Evolutionary conservation across 768 basidiomycete species (phyloP).

Genomic region (Kondoa malvinella): DNA sequence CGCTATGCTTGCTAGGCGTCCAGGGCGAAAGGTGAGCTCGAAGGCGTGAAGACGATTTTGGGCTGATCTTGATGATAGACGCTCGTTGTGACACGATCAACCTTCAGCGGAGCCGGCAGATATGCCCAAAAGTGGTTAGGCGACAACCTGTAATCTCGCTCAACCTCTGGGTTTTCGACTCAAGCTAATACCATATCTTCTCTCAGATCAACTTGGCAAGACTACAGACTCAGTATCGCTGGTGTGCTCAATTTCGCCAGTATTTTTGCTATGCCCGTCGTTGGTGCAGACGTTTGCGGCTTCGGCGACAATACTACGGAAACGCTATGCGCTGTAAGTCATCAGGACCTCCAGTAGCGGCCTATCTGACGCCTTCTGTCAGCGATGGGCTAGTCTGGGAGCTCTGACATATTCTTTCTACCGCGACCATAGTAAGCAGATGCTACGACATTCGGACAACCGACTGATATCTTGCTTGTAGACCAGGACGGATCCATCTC

Average conservation of each 20-base stretch:
- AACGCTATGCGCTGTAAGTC: slow-evolving; percentile 4
- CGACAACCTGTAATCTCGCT: slow-evolving; percentile 30
- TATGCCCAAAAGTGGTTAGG: slow-evolving; percentile 62
- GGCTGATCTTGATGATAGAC: slow-evolving; percentile 32
- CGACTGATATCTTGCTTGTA: slow-evolving; percentile 35
- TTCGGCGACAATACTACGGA: slow-evolving; percentile 8
- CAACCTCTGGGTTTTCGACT: too few species aligned
- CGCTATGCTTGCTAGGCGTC: slow-evolving; percentile 48
- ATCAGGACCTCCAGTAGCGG: background rate
- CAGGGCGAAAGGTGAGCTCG: slow-evolving; percentile 32
- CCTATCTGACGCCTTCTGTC: background rate
- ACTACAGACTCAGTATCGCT: slow-evolving; percentile 46
- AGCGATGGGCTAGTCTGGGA: slow-evolving; percentile 10
- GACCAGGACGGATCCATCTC: slow-evolving; percentile 40
- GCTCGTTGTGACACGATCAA: slow-evolving; percentile 55
- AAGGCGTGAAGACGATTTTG: background rate
- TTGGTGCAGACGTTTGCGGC: slow-evolving; percentile 31
- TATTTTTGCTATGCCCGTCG: slow-evolving; percentile 49
- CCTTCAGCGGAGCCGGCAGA: slow-evolving; percentile 50
- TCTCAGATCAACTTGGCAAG: slow-evolving; percentile 35
- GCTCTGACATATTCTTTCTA: slow-evolving; percentile 4
- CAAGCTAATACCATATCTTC: too few species aligned
- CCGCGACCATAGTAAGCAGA: background rate
- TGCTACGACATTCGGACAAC: background rate
- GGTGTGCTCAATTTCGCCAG: slow-evolving; percentile 52